Conservation (phyloP, 2,329 filamentous ascomycete genomes). For the Apiospora sp. region DNA sequence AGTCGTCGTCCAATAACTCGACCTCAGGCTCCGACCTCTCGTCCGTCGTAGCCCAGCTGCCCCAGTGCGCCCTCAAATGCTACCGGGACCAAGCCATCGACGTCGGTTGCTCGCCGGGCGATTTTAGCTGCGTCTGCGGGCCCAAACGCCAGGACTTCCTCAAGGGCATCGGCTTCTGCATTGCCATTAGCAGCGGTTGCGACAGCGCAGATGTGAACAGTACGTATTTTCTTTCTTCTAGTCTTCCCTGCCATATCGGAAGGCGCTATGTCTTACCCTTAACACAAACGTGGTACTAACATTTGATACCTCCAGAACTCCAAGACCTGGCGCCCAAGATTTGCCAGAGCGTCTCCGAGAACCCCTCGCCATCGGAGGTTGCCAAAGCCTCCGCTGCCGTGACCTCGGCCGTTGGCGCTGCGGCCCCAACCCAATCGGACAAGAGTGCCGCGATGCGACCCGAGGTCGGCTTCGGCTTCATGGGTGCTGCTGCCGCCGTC, state of each 20-base stretch:
- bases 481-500: conserved; percentile 36
- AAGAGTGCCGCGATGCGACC: conserved; percentile 35
- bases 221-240: conserved; percentile 30
- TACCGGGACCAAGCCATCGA: conserved; percentile 33
- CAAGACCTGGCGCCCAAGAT: conserved; percentile 37
- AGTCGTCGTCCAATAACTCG: conserved; percentile 33
- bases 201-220: conserved; percentile 34
- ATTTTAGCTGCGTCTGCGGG: conserved; percentile 42
- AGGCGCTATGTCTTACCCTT: too few relatives aligned
- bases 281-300: background rate
- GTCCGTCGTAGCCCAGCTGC: conserved; percentile 39
- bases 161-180: conserved; percentile 34
- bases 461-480: conserved; percentile 37
- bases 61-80: conserved; percentile 40
- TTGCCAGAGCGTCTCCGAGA: conserved; percentile 35
- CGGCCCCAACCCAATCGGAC: conserved; percentile 31
- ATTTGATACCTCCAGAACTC: conserved; percentile 29
- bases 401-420: conserved; percentile 34
- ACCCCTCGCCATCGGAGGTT: conserved; percentile 37
- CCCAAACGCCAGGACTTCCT: conserved; percentile 36
- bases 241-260: background rate
- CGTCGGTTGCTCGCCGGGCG: conserved; percentile 37
- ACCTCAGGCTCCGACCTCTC: conserved; percentile 34
- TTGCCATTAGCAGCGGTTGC: conserved; percentile 32
- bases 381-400: conserved; percentile 41